These are phyloP conservation scores for Pseudocercospora macadamiae DNA, from an alignment of 2,329 filamentous ascomycete genomes.

Conservation along the genomic window DNA sequence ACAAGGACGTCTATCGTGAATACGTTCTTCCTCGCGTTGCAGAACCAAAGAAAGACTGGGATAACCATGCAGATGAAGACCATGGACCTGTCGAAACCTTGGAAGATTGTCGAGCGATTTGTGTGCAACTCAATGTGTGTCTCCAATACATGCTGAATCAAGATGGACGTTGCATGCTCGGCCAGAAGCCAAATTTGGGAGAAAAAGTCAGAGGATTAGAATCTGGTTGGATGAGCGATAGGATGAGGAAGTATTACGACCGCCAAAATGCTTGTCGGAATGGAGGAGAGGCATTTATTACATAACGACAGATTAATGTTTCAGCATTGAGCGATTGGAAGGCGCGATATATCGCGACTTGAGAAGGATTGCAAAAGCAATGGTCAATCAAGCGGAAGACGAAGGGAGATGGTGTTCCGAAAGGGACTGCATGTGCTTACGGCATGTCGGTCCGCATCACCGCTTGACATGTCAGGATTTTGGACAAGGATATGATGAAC, in stretches of 20 bases:
- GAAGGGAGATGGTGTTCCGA: background rate
- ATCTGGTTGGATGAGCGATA: conserved; percentile 27
- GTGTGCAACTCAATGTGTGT: conserved; percentile 22
- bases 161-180: conserved; percentile 19
- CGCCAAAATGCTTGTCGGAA: background rate
- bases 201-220: conserved; percentile 23
- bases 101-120: conserved; percentile 28
- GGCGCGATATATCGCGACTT: no score
- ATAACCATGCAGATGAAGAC: conserved; percentile 31
- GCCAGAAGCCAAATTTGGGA: conserved; percentile 24
- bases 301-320: background rate
- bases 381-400: background rate
- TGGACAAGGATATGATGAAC: no score
- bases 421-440: background rate
- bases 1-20: conserved; percentile 29
- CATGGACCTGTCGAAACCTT: conserved; percentile 14
- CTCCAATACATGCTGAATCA: conserved; percentile 27
- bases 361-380: no score
- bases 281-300: background rate
- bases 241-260: background rate
- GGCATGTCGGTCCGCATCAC: background rate
- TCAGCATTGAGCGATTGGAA: background rate
- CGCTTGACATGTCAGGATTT: no score
- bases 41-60: conserved; percentile 26
- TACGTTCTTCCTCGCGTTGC: conserved; percentile 30